Percentiles rank a stretch among this genome's conserved stretches.
Conservation (phyloP, 495 filamentous ascomycete species). For the Talaromyces nanjingensis region DNA sequence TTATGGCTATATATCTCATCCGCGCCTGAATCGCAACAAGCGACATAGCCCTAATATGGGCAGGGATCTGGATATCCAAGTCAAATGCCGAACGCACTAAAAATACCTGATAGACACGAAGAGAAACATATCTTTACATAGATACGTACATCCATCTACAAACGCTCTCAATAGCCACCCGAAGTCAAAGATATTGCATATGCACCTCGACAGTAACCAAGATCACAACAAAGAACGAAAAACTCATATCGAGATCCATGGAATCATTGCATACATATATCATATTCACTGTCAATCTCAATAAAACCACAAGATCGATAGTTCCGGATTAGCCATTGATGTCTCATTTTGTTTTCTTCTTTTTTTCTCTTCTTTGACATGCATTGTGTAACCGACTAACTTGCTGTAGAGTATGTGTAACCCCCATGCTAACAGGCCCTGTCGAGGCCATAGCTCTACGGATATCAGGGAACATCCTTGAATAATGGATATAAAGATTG, state of each 20-base stretch:
- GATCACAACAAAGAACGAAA: background rate
- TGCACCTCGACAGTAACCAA: background rate
- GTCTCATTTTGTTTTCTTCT: background rate
- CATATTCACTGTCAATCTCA: background rate
- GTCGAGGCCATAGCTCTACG: background rate
- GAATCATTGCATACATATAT: background rate
- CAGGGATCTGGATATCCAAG: too few species aligned
- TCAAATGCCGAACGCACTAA: background rate
- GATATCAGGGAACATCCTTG: background rate
- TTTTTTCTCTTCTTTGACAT: background rate
- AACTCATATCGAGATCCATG: background rate
- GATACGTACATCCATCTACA: background rate
- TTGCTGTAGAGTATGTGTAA: background rate
- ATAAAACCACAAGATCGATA: background rate
- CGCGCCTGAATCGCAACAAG: too few species aligned
- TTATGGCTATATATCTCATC: too few species aligned
- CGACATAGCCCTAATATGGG: too few species aligned
- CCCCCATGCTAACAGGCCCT: background rate
- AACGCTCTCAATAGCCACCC: background rate
- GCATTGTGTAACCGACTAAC: background rate
- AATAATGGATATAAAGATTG: background rate
- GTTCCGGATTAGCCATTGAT: background rate
- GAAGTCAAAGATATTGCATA: background rate
- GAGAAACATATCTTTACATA: background rate
- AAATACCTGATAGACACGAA: background rate